Base-by-base conservation (phyloP, 192 early-diverging fungal genomes). In the Linnemannia schmuckeri region DNA sequence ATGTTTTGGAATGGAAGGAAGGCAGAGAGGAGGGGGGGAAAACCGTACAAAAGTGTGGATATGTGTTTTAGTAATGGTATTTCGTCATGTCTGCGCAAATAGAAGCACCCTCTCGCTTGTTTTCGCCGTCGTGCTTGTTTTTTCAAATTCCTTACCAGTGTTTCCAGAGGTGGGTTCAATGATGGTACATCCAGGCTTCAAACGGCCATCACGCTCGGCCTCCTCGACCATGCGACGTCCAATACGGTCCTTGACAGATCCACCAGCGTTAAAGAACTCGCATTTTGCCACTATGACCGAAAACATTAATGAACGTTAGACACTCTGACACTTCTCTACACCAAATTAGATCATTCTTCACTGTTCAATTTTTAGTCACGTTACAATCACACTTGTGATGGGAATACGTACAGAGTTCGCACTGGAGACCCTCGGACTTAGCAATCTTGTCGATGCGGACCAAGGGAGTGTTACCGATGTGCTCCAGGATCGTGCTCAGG, bases 101-200 rank as follows among this genome's bases (percentile, higher is more conserved):
- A 77, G 52, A 66, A 20, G 30, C 49, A 54, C 61, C 4, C 30
- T 27, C 12, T 30, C 8, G 0, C 61, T 17, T 30, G 30, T 66
- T 33, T 24, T 52, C 49, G 20, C 49, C 15, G 49, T 52, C 2
- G 33, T 66, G 44, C 44, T 46, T 46, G 15, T 46, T 46, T 44
- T 6, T 44, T 46, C 13, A 13, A 15, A 15, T 15, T 15, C 13
- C 76, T 78, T 87, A 87, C 98, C 99, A 35, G 99, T 99, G 92
- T 99, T 99, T 84, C 99, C 99, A 38, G 97, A 99, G 30, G 99
- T 99, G 55, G 99, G 97, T 89, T 99, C 99, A 80, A 99, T 99
- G 80, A 99, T 93, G 22, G 98, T 99, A 71, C 89, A 93, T 10
- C 99, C 99, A 33, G 97, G 97, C 84, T 93, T 97, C 87, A 99